A percentile compares a stretch with the other conserved stretches of the same genome.
phyloP scores from a whole-genome alignment of 139 green algal species.

The Asterochloris erici region DNA sequence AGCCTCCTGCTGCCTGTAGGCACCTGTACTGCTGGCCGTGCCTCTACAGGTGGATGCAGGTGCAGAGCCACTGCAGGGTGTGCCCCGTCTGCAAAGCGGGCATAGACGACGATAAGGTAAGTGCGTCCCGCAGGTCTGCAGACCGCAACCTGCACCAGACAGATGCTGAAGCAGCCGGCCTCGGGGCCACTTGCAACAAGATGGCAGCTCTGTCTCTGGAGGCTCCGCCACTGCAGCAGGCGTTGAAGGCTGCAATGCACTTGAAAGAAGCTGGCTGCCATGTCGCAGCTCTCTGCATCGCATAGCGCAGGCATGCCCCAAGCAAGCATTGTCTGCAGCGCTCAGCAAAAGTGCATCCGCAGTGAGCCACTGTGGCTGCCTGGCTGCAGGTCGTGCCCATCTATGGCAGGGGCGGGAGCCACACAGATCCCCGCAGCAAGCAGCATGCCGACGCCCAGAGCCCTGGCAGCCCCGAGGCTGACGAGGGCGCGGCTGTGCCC shows the following conservation, averaged over 20 bases:
- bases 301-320: too few relatives aligned
- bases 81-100: constrained; percentile 94
- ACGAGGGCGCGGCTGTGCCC: constrained; percentile 29
- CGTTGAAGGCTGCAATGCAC: not conserved
- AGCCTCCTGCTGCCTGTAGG: constrained; percentile 29
- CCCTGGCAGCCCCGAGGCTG: not conserved
- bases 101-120: constrained; percentile 77
- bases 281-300: too few relatives aligned
- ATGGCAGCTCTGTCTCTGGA: too few relatives aligned
- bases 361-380: not conserved
- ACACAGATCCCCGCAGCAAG: constrained; percentile 50
- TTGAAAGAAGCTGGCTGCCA: not conserved
- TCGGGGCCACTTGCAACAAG: not conserved
- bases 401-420: constrained; percentile 70
- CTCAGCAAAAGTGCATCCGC: not conserved
- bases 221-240: not conserved
- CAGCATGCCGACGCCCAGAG: not conserved
- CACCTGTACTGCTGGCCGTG: constrained; percentile 97
- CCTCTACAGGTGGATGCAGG: constrained; percentile 88
- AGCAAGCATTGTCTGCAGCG: too few relatives aligned
- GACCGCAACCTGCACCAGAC: not conserved
- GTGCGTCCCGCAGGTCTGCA: not conserved
- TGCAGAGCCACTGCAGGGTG: constrained; percentile 52
- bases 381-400: constrained; percentile 70
- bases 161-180: not conserved